A percentile compares a stretch with the other conserved stretches of the same genome.
These are phyloP conservation scores for Xanthoconium purpureum DNA, from an alignment of 768 basidiomycete species.

Conservation along the genomic window DNA sequence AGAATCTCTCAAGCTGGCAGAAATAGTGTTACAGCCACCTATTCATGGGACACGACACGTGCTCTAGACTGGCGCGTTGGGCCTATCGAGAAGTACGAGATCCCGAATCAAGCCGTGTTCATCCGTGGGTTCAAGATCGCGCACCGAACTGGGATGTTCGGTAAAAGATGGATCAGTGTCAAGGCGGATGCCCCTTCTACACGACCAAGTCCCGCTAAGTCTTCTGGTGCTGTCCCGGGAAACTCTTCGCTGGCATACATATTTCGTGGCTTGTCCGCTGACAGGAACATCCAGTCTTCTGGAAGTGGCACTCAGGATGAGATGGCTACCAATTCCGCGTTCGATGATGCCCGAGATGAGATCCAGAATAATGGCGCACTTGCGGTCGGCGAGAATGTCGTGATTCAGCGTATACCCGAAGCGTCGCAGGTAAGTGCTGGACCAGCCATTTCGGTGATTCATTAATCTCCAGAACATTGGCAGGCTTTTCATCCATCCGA, in stretches of 20 bases:
- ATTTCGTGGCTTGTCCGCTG: not conserved
- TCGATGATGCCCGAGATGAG: not conserved
- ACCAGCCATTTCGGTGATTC: not conserved
- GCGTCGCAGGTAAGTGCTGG: not conserved
- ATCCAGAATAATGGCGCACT: not conserved
- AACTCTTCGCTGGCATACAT: not conserved
- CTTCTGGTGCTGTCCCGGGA: not conserved
- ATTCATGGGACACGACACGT: constrained; percentile 7
- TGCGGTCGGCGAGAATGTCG: not conserved
- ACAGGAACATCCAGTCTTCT: not conserved
- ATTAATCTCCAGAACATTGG: not conserved
- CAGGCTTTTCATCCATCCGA: constrained; percentile 15
- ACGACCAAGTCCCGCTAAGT: not conserved
- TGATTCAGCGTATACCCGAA: not conserved
- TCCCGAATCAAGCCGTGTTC: constrained; percentile 22
- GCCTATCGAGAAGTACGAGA: not conserved
- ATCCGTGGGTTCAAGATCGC: constrained; percentile 21
- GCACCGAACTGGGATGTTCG: not conserved
- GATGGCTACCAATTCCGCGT: not conserved
- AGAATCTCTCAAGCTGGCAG: not conserved
- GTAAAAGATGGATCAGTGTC: constrained; percentile 2
- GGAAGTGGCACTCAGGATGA: not conserved
- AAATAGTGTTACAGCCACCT: constrained; percentile 1
- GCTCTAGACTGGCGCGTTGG: constrained; percentile 7
- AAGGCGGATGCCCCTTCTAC: not conserved